phyloP scores from a whole-genome alignment of 352 stramenopile species.

The Phytophthora pluvialis region DNA sequence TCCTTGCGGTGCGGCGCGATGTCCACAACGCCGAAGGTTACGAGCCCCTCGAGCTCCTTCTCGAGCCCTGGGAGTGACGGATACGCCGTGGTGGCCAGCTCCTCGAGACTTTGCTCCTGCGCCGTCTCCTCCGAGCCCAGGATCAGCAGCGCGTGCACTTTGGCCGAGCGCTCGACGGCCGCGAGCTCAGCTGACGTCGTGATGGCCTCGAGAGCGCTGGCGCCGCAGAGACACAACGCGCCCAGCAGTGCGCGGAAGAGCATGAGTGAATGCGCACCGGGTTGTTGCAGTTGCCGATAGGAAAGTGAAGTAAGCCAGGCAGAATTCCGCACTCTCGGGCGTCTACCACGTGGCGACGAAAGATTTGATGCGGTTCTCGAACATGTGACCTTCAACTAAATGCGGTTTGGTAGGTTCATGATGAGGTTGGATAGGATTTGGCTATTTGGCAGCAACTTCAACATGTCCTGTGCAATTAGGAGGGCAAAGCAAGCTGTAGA shows the following conservation, averaged over 20 bases:
- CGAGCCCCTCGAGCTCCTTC: conserved; percentile 50
- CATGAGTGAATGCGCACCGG: conserved; percentile 17
- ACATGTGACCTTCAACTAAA: conserved; percentile 17
- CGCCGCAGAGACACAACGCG: conserved; percentile 24
- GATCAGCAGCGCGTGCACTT: conserved; percentile 44
- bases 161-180: conserved; percentile 39
- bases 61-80: conserved; percentile 46
- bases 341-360: conserved; percentile 29
- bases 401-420: background rate
- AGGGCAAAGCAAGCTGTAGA: background rate
- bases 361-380: conserved; percentile 26
- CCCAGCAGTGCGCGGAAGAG: conserved; percentile 17
- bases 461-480: background rate
- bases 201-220: conserved; percentile 31
- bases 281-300: conserved; percentile 22
- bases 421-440: conserved; percentile 23
- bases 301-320: conserved; percentile 13
- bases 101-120: conserved; percentile 27
- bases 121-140: conserved; percentile 28
- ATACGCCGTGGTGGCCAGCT: conserved; percentile 42
- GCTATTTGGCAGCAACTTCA: conserved; percentile 9
- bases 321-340: conserved; percentile 22
- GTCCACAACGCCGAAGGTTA: conserved; percentile 54
- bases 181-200: conserved; percentile 30
- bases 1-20: conserved; percentile 38